Conservation (phyloP, 495 filamentous ascomycete species). For the Daldinia concentrica region DNA sequence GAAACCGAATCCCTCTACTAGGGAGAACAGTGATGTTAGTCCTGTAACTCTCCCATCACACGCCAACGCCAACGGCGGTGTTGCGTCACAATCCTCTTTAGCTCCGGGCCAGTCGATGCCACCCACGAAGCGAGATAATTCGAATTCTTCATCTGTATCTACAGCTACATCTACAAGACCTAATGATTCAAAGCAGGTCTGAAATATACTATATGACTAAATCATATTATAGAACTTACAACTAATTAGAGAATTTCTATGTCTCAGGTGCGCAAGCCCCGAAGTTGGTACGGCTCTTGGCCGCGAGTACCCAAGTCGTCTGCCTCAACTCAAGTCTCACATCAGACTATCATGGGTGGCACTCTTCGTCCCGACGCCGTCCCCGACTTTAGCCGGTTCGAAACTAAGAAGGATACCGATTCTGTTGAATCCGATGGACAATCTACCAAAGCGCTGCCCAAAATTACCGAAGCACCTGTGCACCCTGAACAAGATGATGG, state of each 20-base stretch:
- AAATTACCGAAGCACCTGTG: constrained; percentile 38
- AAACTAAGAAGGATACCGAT: constrained; percentile 50
- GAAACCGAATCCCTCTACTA: constrained; percentile 61
- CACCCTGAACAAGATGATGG: constrained; percentile 32
- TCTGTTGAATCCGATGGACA: constrained; percentile 37
- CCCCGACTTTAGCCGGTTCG: constrained; percentile 59
- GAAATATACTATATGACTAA: constrained; percentile 13
- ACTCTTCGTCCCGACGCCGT: constrained; percentile 51
- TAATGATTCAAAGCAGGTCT: constrained; percentile 36
- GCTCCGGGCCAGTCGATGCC: constrained; percentile 28
- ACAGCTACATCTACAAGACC: constrained; percentile 25
- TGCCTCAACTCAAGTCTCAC: constrained; percentile 77
- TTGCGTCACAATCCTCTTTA: constrained; percentile 41
- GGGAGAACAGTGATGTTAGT: constrained; percentile 46
- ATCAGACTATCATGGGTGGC: constrained; percentile 75
- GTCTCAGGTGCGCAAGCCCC: constrained; percentile 62
- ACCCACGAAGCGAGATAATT: constrained; percentile 29
- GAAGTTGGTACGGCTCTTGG: constrained; percentile 74
- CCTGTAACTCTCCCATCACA: constrained; percentile 43
- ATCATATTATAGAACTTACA: constrained; percentile 14
- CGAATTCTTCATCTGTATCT: constrained; percentile 9
- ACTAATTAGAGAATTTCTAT: constrained; percentile 27
- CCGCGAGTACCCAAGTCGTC: constrained; percentile 72
- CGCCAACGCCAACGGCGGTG: constrained; percentile 47
- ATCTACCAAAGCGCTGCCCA: constrained; percentile 43